Conservation (phyloP, 352 stramenopile genomes). For the Phytophthora fragariae region DNA sequence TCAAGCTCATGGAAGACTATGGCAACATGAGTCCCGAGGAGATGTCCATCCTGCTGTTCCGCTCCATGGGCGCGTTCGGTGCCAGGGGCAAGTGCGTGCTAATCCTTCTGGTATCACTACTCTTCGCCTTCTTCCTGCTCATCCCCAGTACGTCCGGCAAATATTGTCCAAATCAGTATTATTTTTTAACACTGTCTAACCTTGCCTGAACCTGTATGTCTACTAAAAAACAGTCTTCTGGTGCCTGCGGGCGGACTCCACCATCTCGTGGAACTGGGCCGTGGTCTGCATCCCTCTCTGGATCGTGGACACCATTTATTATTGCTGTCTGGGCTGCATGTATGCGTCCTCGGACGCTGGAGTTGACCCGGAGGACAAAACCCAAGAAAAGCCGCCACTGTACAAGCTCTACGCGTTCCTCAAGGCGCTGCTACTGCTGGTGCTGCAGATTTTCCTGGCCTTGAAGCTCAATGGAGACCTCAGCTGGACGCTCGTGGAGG, state of each 20-base stretch:
- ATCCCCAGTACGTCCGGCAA: slow-evolving; percentile 73
- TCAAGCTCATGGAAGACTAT: slow-evolving; percentile 91
- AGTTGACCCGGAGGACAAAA: slow-evolving; percentile 70
- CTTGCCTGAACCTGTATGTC: slow-evolving; percentile 20
- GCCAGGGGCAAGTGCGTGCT: slow-evolving; percentile 71
- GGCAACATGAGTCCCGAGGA: slow-evolving; percentile 83
- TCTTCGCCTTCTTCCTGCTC: slow-evolving; percentile 88
- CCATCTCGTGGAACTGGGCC: slow-evolving; percentile 80
- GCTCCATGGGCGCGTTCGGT: slow-evolving; percentile 78
- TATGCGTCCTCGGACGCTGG: slow-evolving; percentile 52
- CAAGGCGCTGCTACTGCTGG: slow-evolving; percentile 78
- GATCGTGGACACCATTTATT: slow-evolving; percentile 78
- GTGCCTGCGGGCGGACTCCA: slow-evolving; percentile 81
- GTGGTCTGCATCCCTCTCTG: slow-evolving; percentile 86
- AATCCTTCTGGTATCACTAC: slow-evolving; percentile 73
- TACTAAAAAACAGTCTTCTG: slow-evolving; percentile 69
- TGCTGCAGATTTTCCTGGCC: slow-evolving; percentile 83
- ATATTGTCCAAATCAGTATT: slow-evolving; percentile 15
- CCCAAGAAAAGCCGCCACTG: slow-evolving; percentile 51
- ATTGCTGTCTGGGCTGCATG: slow-evolving; percentile 79
- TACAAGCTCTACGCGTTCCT: slow-evolving; percentile 86
- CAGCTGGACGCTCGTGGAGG: slow-evolving; percentile 62
- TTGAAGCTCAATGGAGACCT: slow-evolving; percentile 85
- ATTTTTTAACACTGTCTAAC: slow-evolving; percentile 19
- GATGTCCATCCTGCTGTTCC: slow-evolving; percentile 73